Conservation (phyloP, 257 asterid genomes). For the Solanum virginianum region DNA sequence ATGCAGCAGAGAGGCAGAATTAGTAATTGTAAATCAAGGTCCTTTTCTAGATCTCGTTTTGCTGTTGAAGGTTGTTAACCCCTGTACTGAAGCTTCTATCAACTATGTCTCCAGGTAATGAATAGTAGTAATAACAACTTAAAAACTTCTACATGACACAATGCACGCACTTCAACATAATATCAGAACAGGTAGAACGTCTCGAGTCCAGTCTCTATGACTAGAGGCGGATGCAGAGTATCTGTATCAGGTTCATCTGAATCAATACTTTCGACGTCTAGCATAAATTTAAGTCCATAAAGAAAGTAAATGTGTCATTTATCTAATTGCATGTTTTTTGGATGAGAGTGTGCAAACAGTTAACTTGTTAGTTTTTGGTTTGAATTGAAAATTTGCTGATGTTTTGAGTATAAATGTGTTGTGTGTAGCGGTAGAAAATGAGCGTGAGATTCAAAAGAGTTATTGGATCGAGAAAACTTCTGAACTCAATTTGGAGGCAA, state of each 20-base stretch:
- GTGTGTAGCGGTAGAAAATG: slow-evolving; percentile 30
- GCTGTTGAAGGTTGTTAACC: slow-evolving; percentile 66
- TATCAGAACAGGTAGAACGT: background rate
- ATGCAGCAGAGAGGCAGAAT: slow-evolving; percentile 79
- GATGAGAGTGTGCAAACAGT: background rate
- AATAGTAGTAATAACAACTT: background rate
- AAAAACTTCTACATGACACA: background rate
- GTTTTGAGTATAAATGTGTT: background rate
- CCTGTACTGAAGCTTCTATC: no score
- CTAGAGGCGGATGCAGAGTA: no score
- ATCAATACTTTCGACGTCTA: no score
- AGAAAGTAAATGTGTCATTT: background rate
- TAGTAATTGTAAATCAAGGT: slow-evolving; percentile 61
- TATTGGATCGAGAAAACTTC: slow-evolving; percentile 86
- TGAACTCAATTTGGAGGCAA: slow-evolving; percentile 61
- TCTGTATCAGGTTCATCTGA: no score
- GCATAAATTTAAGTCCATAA: no score
- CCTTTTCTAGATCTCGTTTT: slow-evolving; percentile 87
- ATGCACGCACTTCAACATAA: background rate
- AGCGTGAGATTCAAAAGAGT: slow-evolving; percentile 79
- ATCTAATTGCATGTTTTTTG: background rate
- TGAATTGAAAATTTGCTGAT: background rate
- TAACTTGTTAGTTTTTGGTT: background rate
- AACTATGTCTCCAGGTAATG: no score
- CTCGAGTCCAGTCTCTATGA: no score